These are phyloP conservation scores for Heteromeles arbutifolia DNA, from an alignment of 306 rosid species.

Conservation along the genomic window DNA sequence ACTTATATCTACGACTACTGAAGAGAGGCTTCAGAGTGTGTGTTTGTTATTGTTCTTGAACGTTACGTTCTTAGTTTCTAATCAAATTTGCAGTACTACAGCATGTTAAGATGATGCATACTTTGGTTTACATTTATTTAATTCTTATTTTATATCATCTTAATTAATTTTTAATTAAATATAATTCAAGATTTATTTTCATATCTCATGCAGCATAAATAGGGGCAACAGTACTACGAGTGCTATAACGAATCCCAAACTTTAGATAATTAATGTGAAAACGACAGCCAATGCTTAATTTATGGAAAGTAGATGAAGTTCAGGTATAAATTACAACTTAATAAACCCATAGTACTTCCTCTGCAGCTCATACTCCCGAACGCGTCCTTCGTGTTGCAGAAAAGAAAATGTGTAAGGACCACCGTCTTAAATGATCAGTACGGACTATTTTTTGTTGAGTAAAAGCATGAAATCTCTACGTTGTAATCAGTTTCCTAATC, in stretches of 20 bases:
- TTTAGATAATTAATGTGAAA: neutral
- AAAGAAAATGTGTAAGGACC: neutral
- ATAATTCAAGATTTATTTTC: neutral
- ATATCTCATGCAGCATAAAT: neutral
- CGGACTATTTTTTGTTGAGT: neutral
- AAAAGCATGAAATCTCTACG: neutral
- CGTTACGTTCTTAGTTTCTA: neutral
- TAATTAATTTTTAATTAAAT: neutral
- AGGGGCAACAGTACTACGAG: neutral
- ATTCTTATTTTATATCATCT: neutral
- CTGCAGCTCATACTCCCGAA: neutral
- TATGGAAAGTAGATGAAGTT: neutral
- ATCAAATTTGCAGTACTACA: conserved; percentile 1
- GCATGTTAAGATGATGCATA: conserved; percentile 4
- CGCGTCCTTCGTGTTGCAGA: neutral
- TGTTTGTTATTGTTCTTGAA: neutral
- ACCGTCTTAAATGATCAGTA: neutral
- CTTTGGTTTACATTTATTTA: neutral
- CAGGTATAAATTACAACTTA: neutral
- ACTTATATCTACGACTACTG: neutral
- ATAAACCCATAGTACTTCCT: neutral
- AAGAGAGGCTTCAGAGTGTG: neutral
- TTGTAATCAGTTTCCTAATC: neutral
- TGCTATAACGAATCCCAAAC: neutral
- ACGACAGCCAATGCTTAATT: neutral